These are phyloP conservation scores for Aspergillus egyptiacus DNA, from an alignment of 495 filamentous ascomycete genomes.

Conservation along the genomic window DNA sequence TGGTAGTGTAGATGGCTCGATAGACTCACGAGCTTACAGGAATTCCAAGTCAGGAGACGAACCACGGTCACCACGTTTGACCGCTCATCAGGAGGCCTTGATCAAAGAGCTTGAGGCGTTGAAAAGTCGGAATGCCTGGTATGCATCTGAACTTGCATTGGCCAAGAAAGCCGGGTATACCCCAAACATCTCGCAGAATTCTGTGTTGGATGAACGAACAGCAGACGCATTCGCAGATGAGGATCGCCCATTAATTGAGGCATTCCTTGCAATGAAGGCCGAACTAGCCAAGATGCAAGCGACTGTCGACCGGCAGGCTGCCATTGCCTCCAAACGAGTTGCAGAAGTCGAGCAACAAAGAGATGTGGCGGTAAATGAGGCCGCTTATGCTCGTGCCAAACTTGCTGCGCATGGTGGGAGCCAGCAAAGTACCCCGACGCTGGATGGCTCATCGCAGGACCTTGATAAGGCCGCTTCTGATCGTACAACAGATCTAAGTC, in stretches of 20 bases:
- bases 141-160: conserved; percentile 86
- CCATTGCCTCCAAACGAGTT: conserved; percentile 77
- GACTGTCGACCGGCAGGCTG: conserved; percentile 78
- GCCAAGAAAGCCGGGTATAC: conserved; percentile 84
- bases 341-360: conserved; percentile 90
- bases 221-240: conserved; percentile 79
- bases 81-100: conserved; percentile 48
- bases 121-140: conserved; percentile 90
- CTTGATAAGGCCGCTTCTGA: conserved; percentile 51
- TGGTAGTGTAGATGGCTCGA: conserved; percentile 39
- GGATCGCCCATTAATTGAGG: conserved; percentile 86
- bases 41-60: conserved; percentile 40
- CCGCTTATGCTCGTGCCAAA: conserved; percentile 89
- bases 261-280: conserved; percentile 80
- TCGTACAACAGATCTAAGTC: conserved; percentile 68
- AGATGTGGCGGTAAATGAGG: conserved; percentile 86
- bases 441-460: conserved; percentile 54
- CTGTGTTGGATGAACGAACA: conserved; percentile 67
- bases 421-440: conserved; percentile 62
- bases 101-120: conserved; percentile 77
- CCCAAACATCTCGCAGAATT: conserved; percentile 63
- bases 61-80: conserved; percentile 41
- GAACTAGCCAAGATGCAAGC: conserved; percentile 73
- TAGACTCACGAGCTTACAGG: conserved; percentile 36
- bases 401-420: conserved; percentile 77